Conservation (phyloP, 2,329 filamentous ascomycete genomes). For the Talaromyces funiculosus region DNA sequence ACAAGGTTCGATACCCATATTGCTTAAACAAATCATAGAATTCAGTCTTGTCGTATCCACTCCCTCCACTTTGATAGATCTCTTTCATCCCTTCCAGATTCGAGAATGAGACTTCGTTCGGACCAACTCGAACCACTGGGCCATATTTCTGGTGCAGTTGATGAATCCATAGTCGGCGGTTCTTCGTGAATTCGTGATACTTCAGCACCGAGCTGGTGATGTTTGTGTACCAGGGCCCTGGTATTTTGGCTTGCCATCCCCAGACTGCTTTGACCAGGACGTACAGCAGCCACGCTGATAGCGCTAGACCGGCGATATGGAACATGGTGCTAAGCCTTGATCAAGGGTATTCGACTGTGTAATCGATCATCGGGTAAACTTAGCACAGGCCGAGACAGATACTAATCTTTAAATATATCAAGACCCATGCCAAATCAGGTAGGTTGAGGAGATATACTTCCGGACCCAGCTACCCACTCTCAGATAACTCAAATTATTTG, state of each 20-base stretch:
- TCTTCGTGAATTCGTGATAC: conserved; percentile 27
- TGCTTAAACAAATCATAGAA: conserved; percentile 32
- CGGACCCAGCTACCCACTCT: neutral
- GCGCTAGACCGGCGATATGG: neutral
- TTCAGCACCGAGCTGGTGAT: conserved; percentile 27
- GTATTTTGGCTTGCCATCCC: conserved; percentile 17
- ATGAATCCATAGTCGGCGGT: conserved; percentile 26
- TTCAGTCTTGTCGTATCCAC: conserved; percentile 34
- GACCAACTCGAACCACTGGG: conserved; percentile 24
- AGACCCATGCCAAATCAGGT: neutral
- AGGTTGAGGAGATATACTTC: neutral
- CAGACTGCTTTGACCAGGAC: neutral
- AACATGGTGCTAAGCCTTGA: neutral
- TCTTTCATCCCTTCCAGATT: conserved; percentile 26
- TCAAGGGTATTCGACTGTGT: neutral
- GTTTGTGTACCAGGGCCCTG: conserved; percentile 26
- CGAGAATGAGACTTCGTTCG: conserved; percentile 28
- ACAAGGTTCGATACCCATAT: conserved; percentile 33
- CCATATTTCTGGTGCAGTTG: conserved; percentile 25
- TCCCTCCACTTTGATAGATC: conserved; percentile 30
- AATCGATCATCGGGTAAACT: neutral
- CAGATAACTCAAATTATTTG: neutral
- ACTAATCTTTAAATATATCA: conserved; percentile 1
- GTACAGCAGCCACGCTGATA: neutral
- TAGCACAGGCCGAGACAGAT: neutral